Percentiles rank a stretch among this genome's conserved stretches.
Conservation (phyloP, 345 rosid genomes). For the Populus simonii region DNA sequence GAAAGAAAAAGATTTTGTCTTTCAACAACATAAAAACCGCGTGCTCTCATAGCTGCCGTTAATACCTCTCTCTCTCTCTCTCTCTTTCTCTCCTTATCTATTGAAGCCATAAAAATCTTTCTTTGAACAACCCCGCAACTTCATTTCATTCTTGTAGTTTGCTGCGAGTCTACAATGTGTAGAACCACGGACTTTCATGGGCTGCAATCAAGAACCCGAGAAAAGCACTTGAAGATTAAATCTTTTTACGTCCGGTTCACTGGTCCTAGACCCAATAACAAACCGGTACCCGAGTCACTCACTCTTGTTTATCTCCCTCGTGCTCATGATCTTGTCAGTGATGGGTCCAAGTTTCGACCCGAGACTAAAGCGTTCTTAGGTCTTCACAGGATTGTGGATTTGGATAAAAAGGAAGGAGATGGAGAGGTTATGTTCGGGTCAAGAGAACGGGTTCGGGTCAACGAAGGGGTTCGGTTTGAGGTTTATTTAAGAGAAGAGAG, state of each 20-base stretch:
- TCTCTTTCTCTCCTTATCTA: not conserved
- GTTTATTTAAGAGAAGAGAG: constrained; percentile 61
- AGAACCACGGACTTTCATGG: constrained; percentile 44
- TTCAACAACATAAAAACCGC: constrained; percentile 5
- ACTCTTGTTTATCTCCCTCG: constrained; percentile 72
- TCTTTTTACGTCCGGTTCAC: constrained; percentile 60
- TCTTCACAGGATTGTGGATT: constrained; percentile 51
- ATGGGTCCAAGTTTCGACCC: constrained; percentile 60
- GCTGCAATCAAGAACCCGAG: constrained; percentile 13
- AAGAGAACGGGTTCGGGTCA: constrained; percentile 51
- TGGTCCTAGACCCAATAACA: constrained; percentile 7
- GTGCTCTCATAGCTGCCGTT: constrained; percentile 2
- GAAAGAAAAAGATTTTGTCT: too few relatives aligned
- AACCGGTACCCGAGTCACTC: constrained; percentile 47
- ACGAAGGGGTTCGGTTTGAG: constrained; percentile 68
- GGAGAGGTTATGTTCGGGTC: constrained; percentile 54
- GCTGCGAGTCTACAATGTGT: constrained; percentile 43
- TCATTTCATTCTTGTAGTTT: not conserved
- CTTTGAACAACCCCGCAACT: not conserved
- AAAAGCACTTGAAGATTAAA: constrained; percentile 38
- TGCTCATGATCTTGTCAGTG: constrained; percentile 50
- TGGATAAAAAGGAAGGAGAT: constrained; percentile 25
- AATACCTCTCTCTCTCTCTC: not conserved
- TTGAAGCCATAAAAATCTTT: not conserved
- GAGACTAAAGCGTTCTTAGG: constrained; percentile 57